These are phyloP conservation scores for Sextonia rubra DNA, from an alignment of 164 flowering plant genomes.

Conservation along the genomic window DNA sequence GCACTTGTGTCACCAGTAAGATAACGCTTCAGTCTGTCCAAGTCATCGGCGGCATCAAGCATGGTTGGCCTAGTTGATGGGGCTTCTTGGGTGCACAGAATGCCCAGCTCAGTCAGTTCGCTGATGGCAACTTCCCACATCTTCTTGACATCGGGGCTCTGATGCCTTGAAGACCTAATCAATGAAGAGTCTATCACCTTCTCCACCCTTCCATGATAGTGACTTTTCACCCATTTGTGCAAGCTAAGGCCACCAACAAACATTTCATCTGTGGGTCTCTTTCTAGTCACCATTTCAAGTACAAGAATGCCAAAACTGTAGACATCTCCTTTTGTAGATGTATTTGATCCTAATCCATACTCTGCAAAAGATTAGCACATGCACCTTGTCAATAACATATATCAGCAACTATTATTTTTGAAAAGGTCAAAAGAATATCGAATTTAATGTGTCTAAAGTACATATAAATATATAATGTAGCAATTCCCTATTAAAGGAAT, in stretches of 20 bases:
- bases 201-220: slow-evolving; percentile 22
- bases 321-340: slow-evolving; percentile 29
- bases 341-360: slow-evolving; percentile 27
- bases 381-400: slow-evolving; percentile 15
- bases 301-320: slow-evolving; percentile 32
- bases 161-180: slow-evolving; percentile 7
- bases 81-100: slow-evolving; percentile 28
- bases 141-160: slow-evolving; percentile 19
- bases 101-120: slow-evolving; percentile 27
- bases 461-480: no score
- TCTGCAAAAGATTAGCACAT: slow-evolving; percentile 14
- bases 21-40: slow-evolving; percentile 28
- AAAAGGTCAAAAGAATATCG: no score
- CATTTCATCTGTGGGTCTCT: slow-evolving; percentile 29
- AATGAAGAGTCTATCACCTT: slow-evolving; percentile 35
- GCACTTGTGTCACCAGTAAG: slow-evolving; percentile 25
- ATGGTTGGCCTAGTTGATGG: slow-evolving; percentile 30
- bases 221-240: slow-evolving; percentile 28
- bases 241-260: slow-evolving; percentile 22
- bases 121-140: slow-evolving; percentile 25
- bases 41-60: slow-evolving; percentile 32
- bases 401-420: no score
- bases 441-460: no score
- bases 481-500: no score
- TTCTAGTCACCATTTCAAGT: slow-evolving; percentile 29